These are phyloP conservation scores for Arabidopsis lyrata DNA, from an alignment of 441 rosid species.

Conservation along the genomic window DNA sequence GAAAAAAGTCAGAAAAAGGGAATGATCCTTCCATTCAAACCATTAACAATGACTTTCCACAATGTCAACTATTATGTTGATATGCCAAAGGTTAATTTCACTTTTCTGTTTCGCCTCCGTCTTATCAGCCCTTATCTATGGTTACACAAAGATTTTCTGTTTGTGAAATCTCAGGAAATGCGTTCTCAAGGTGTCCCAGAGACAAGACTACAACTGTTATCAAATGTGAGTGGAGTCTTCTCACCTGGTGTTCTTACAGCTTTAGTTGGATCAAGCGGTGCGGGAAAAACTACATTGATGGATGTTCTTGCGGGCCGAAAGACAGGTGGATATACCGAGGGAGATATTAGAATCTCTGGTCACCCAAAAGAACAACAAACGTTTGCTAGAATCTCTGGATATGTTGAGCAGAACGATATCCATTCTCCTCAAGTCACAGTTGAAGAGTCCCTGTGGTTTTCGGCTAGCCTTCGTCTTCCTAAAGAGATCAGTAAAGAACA, in stretches of 20 bases:
- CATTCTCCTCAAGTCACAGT: constrained; percentile 98
- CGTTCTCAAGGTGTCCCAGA: constrained; percentile 73
- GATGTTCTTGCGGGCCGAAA: constrained; percentile 98
- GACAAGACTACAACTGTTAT: constrained; percentile 71
- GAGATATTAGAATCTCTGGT: constrained; percentile 87
- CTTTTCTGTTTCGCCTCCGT: constrained; percentile 26
- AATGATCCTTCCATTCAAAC: constrained; percentile 96
- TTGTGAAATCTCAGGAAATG: constrained; percentile 69
- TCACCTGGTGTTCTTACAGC: constrained; percentile 95
- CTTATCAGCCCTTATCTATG: constrained; percentile 6
- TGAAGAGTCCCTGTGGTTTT: constrained; percentile 92
- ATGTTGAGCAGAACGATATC: constrained; percentile 95
- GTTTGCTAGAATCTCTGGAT: constrained; percentile 92
- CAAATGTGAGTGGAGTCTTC: constrained; percentile 88
- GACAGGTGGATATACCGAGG: constrained; percentile 93
- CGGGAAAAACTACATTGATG: constrained; percentile 96
- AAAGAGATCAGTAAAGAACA: constrained; percentile 73
- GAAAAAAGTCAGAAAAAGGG: constrained; percentile 61
- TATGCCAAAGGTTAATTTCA: constrained; percentile 73
- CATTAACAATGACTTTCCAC: constrained; percentile 88
- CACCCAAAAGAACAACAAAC: constrained; percentile 77
- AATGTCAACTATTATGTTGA: constrained; percentile 93
- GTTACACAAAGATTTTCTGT: neutral
- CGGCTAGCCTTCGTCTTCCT: constrained; percentile 88
- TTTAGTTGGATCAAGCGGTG: constrained; percentile 96